These are phyloP conservation scores for Mortierella sp. DNA, from an alignment of 371 early-diverging fungal genomes.

Conservation along the genomic window DNA sequence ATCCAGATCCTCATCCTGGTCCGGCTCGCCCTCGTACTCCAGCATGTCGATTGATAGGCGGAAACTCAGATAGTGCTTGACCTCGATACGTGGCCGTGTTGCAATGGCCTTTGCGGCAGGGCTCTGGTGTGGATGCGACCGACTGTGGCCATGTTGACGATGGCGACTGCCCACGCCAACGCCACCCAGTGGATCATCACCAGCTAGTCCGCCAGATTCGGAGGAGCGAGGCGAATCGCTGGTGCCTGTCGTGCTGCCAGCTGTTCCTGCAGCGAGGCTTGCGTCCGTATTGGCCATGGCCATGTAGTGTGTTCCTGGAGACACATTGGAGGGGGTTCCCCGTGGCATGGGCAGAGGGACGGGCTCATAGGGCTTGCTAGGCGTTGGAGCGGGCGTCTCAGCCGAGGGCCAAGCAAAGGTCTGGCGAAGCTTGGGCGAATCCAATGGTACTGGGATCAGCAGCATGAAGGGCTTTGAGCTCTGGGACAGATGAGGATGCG, in stretches of 20 bases:
- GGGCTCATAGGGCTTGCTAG: neutral
- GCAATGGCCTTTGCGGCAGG: constrained; percentile 9
- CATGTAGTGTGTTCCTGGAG: neutral
- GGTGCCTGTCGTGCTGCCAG: neutral
- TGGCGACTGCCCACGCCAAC: neutral
- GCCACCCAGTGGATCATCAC: neutral
- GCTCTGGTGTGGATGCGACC: neutral
- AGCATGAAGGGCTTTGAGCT: constrained; percentile 35
- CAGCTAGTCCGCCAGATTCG: neutral
- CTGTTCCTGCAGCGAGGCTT: neutral
- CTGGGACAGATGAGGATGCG: neutral
- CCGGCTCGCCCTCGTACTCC: constrained; percentile 44
- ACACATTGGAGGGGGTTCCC: neutral
- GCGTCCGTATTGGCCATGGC: neutral
- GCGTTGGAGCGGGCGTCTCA: constrained; percentile 17
- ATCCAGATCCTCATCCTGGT: constrained; percentile 36
- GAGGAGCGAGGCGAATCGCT: neutral
- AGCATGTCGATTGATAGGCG: constrained; percentile 46
- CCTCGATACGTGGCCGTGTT: constrained; percentile 34
- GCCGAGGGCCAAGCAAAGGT: constrained; percentile 37
- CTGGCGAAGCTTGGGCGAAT: constrained; percentile 48
- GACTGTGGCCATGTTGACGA: neutral
- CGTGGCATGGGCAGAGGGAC: neutral
- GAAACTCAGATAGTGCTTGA: constrained; percentile 48
- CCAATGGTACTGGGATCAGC: constrained; percentile 35